Percentiles rank a stretch among this genome's conserved stretches.
These are phyloP conservation scores for Fusarium hainanense DNA, from an alignment of 2,329 filamentous ascomycete genomes.

Conservation along the genomic window DNA sequence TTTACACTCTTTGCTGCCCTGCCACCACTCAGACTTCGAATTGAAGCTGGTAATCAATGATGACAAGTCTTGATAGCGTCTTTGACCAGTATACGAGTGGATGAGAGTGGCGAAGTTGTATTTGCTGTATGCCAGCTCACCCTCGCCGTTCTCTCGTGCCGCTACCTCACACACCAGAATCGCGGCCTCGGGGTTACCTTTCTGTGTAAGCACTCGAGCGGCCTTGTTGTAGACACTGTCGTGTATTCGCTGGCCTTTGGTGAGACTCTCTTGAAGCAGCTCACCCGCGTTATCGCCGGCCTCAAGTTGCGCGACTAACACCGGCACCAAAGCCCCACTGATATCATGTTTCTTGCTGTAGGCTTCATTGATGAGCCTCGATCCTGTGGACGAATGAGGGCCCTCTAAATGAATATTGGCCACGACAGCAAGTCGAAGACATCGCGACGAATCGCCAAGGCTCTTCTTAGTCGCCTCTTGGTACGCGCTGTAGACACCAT, in stretches of 20 bases:
- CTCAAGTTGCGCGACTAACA: constrained; percentile 54
- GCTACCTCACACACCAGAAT: constrained; percentile 51
- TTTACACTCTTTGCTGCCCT: constrained; percentile 52
- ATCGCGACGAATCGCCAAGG: constrained; percentile 53
- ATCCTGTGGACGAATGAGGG: constrained; percentile 48
- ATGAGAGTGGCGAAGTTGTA: constrained; percentile 55
- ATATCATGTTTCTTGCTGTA: constrained; percentile 57
- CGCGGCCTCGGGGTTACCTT: constrained; percentile 48
- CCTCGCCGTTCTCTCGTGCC: constrained; percentile 52
- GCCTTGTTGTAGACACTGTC: constrained; percentile 54
- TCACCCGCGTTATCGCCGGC: constrained; percentile 45
- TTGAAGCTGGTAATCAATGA: constrained; percentile 49
- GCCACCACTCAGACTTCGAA: constrained; percentile 51
- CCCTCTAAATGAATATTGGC: constrained; percentile 53
- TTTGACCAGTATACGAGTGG: constrained; percentile 49
- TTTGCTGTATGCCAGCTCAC: constrained; percentile 51
- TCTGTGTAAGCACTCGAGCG: constrained; percentile 46
- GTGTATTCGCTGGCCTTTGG: constrained; percentile 48
- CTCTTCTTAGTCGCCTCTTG: constrained; percentile 38
- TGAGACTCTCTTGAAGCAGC: constrained; percentile 46
- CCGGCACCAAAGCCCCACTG: constrained; percentile 52
- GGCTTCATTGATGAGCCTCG: constrained; percentile 55
- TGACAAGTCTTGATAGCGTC: constrained; percentile 48
- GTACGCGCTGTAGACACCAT: constrained; percentile 54
- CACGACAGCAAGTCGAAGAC: constrained; percentile 60